Percentiles rank a stretch among this genome's conserved stretches.
phyloP scores from a whole-genome alignment of 495 filamentous ascomycete genomes.

The Elaphomyces granulatus region DNA sequence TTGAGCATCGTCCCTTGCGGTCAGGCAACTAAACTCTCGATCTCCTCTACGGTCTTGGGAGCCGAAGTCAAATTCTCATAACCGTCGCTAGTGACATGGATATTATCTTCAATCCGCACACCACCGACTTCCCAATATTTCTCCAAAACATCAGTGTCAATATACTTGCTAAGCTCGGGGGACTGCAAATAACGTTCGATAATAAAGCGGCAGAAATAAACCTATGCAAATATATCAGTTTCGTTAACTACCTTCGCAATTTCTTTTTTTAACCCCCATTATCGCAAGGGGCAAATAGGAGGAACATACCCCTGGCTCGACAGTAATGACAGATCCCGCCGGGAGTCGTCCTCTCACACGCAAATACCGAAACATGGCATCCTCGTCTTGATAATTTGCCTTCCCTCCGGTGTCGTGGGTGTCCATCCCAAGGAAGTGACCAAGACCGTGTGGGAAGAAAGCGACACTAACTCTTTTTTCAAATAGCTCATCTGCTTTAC shows the following conservation, averaged over 20 bases:
- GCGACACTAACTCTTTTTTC: constrained; percentile 60
- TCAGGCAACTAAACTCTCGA: constrained; percentile 38
- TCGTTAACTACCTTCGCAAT: background rate
- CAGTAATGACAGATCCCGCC: constrained; percentile 68
- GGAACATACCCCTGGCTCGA: constrained; percentile 68
- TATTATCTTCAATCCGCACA: constrained; percentile 61
- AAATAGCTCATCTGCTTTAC: constrained; percentile 55
- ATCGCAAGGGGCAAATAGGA: background rate
- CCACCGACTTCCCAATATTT: constrained; percentile 85
- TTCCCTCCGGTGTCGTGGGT: constrained; percentile 87
- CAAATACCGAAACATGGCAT: constrained; percentile 75
- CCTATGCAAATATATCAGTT: constrained; percentile 31
- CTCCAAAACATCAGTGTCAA: constrained; percentile 58
- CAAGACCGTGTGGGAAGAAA: constrained; percentile 86
- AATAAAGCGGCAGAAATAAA: constrained; percentile 92
- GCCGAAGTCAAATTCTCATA: constrained; percentile 68
- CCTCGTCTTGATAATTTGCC: constrained; percentile 68
- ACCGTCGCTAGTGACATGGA: constrained; percentile 64
- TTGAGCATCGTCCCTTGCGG: no score
- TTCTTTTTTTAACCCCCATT: background rate
- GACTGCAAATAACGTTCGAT: constrained; percentile 69
- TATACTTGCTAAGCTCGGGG: constrained; percentile 52
- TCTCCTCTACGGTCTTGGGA: constrained; percentile 55
- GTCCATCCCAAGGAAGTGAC: constrained; percentile 89
- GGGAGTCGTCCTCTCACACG: constrained; percentile 65